Conservation (phyloP, 495 filamentous ascomycete genomes). For the Aspergillus sclerotiicarbonarius region DNA sequence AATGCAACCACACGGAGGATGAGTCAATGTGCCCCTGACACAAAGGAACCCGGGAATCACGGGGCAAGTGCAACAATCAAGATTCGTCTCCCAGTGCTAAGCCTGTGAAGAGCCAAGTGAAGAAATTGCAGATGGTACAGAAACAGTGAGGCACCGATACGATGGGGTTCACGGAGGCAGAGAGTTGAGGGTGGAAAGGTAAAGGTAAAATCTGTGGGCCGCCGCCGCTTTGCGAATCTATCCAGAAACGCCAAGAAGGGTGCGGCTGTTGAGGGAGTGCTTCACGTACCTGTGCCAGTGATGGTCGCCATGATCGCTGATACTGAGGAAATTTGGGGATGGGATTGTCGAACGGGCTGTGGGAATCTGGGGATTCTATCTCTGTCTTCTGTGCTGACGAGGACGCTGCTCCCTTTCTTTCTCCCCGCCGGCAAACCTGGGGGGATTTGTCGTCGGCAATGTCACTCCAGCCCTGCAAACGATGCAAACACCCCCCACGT, state of each 20-base stretch:
- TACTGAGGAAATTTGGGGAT: neutral
- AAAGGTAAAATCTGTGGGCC: neutral
- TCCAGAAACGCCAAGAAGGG: slow-evolving; percentile 1
- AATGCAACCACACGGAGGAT: neutral
- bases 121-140: neutral
- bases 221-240: neutral
- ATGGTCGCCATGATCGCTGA: neutral
- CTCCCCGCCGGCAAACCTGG: neutral
- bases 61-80: neutral
- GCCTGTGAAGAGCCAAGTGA: neutral
- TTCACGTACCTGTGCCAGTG: neutral
- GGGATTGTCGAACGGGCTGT: neutral
- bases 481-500: neutral
- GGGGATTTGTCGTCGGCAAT: neutral
- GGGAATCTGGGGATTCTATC: neutral
- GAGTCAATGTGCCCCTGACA: neutral
- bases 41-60: neutral
- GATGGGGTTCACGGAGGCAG: neutral
- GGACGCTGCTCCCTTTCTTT: neutral
- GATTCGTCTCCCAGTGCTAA: neutral
- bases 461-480: neutral
- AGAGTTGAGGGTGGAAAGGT: neutral
- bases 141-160: neutral
- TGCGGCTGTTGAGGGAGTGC: neutral
- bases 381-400: neutral